Base-by-base conservation (phyloP, 1,139 yeast genomes). In the Wickerhamomyces sp. region DNA sequence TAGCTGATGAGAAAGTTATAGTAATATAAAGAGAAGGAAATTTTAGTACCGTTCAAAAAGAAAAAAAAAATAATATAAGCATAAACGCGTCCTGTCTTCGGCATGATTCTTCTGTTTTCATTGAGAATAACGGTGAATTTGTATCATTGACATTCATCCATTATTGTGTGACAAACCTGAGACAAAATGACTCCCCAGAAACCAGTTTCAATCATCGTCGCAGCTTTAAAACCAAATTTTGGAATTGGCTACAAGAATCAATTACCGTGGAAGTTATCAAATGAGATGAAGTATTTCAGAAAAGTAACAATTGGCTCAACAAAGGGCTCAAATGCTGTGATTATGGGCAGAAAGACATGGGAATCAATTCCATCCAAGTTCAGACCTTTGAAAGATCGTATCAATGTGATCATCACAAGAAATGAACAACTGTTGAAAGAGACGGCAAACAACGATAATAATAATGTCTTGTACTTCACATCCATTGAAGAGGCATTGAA, bases 301-400 rank as follows among this genome's bases (percentile, higher is more conserved):
- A 78, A 79, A 45, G 84, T 87, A 15, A 93, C 99, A 2, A 60
- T 66, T 3, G 42, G 42, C 0, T 41, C 48, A 6, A 65, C 64
- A 37, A 58, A 71, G 7, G 49, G 48, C 7, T 62, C 67, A 45
- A 88, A 91, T 57, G 95, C 90, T 0, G 98, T 94, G 13, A 74
- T 94, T 10, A 93, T 94, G 99, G 99, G 99, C 7, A 75, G 97
- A 46, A 85, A 82, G 60, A 93, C 99, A 1, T 93, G 98, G 96
- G 94, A 90, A 35, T 87, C 96, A 9, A 90, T 93, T 40, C 99
- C 99, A 0, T 50, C 66, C 1, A 81, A 75, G 61, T 93, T 89
- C 66, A 72, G 96, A 52, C 99, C 99, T 0, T 72, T 93, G 41
- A 83, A 84, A 3, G 78, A 74, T 44, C 73, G 99, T 46, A 52